Evolutionary conservation across 2,329 filamentous ascomycete species (phyloP).

Genomic region (Monosporascus sp.): DNA sequence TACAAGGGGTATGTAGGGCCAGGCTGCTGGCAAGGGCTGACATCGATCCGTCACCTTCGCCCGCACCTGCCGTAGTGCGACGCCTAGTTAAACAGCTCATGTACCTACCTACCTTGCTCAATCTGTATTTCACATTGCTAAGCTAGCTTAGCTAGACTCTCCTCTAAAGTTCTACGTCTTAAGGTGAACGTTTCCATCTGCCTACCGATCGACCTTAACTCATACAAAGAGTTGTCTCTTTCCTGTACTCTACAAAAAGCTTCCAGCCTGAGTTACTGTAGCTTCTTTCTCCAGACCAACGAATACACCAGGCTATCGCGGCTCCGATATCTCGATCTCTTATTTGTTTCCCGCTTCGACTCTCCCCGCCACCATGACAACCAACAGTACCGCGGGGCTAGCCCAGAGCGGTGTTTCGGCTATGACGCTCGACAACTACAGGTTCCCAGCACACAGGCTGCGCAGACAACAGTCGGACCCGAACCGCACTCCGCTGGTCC

Average conservation of each 20-base stretch:
- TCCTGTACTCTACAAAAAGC: too few species aligned
- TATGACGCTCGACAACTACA: slow-evolving; percentile 41
- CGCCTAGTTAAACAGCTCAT: too few species aligned
- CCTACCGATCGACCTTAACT: background rate
- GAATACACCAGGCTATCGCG: background rate
- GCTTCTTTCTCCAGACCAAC: background rate
- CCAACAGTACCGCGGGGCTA: background rate
- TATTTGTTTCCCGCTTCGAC: background rate
- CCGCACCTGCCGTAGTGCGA: too few species aligned
- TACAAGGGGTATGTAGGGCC: too few species aligned
- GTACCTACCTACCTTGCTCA: too few species aligned
- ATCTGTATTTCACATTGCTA: background rate
- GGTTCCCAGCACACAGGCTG: slow-evolving; percentile 57
- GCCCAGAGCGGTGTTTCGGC: slow-evolving; percentile 8
- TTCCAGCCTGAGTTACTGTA: too few species aligned
- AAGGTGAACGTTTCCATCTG: background rate
- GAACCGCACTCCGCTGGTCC: slow-evolving; percentile 56
- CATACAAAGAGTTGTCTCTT: background rate
- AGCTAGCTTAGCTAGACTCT: background rate
- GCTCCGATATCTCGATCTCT: background rate
- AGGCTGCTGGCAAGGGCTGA: too few species aligned
- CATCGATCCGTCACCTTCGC: too few species aligned
- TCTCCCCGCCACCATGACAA: slow-evolving; percentile 1
- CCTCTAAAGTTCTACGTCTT: background rate
- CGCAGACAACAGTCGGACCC: slow-evolving; percentile 50